Evolutionary conservation across 345 rosid species (phyloP).

Genomic region (Rubroshorea leprosula): DNA sequence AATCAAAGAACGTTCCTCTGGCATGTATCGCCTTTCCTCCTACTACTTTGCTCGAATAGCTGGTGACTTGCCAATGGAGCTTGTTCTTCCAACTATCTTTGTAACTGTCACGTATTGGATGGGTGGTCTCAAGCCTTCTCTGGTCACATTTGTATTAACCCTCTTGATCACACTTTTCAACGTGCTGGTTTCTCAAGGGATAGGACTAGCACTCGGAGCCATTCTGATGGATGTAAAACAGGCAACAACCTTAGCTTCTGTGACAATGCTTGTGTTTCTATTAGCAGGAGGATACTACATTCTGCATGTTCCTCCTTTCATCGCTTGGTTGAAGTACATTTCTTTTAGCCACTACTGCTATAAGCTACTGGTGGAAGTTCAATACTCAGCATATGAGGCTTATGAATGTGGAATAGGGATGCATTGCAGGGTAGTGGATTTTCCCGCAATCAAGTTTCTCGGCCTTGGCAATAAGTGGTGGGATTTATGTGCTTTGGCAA

Average conservation of each 20-base stretch:
- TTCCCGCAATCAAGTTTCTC: constrained; percentile 53
- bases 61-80: constrained; percentile 96
- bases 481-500: constrained; percentile 57
- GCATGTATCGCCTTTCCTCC: constrained; percentile 88
- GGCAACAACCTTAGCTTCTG: constrained; percentile 78
- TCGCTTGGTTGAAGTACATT: constrained; percentile 82
- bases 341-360: constrained; percentile 88
- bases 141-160: constrained; percentile 52
- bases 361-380: constrained; percentile 74
- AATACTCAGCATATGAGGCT: constrained; percentile 55
- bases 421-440: constrained; percentile 70
- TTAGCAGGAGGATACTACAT: constrained; percentile 89
- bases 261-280: constrained; percentile 74
- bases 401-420: constrained; percentile 48
- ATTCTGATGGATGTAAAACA: constrained; percentile 76
- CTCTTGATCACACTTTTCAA: constrained; percentile 62
- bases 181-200: constrained; percentile 78
- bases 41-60: constrained; percentile 68
- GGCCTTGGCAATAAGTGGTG: constrained; percentile 39
- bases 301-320: constrained; percentile 69
- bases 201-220: constrained; percentile 86
- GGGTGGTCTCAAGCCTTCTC: constrained; percentile 88
- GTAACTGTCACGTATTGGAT: constrained; percentile 81
- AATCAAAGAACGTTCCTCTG: constrained; percentile 78
- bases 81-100: constrained; percentile 76